A percentile compares a stretch with the other conserved stretches of the same genome.
These are phyloP conservation scores for Fusarium camptoceras DNA, from an alignment of 2,329 filamentous ascomycete species.

Conservation along the genomic window DNA sequence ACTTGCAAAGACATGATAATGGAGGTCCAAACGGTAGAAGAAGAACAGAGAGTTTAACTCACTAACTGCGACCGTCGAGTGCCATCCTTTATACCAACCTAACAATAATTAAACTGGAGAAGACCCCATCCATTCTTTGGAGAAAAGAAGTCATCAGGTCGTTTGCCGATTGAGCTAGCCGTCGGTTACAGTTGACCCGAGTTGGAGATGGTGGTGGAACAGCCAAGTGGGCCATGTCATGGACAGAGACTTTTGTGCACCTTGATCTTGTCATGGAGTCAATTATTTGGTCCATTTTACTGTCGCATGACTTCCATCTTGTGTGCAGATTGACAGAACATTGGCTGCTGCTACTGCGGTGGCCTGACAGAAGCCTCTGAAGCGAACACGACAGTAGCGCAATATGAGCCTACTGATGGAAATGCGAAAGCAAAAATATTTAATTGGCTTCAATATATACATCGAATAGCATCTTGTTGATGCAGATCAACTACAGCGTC, in stretches of 20 bases:
- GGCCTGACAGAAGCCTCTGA: background rate
- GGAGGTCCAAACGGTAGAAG: background rate
- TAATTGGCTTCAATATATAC: background rate
- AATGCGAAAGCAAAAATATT: background rate
- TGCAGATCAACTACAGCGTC: background rate
- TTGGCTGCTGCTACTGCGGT: too few species aligned
- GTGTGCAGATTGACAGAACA: too few species aligned
- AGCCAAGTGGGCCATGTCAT: background rate
- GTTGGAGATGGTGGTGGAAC: background rate
- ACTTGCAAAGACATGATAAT: slow-evolving; percentile 22
- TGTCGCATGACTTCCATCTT: background rate
- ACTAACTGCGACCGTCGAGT: background rate
- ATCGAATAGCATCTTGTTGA: background rate
- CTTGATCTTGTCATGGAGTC: too few species aligned
- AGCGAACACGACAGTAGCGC: too few species aligned
- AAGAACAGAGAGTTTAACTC: background rate
- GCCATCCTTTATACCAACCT: background rate
- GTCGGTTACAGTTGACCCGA: background rate
- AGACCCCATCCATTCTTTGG: background rate
- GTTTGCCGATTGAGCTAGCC: background rate
- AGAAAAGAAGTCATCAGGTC: background rate
- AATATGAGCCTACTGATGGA: too few species aligned
- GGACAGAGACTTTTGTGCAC: too few species aligned
- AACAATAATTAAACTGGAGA: background rate
- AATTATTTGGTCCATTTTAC: background rate